A percentile compares a stretch with the other conserved stretches of the same genome.
phyloP scores from a whole-genome alignment of 106 monocot genomes.

The Allium cepa region DNA sequence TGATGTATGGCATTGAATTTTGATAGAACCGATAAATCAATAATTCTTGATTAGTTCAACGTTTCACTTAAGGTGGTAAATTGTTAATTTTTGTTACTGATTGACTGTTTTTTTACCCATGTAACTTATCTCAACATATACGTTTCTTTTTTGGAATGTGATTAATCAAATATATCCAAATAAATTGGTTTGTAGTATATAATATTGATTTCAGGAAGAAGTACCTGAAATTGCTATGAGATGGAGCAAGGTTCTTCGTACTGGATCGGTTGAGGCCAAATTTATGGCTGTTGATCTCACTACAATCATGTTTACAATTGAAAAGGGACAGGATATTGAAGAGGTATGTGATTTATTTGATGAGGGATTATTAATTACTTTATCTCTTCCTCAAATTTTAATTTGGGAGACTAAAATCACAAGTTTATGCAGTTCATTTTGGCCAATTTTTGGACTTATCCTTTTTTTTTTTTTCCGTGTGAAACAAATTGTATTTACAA shows the following conservation, averaged over 20 bases:
- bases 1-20: too few species aligned
- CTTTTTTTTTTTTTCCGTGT: too few species aligned
- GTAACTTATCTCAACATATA: background rate
- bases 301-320: conserved; percentile 89
- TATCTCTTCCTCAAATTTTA: background rate
- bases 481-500: too few species aligned
- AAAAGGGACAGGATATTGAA: conserved; percentile 64
- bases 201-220: conserved; percentile 55
- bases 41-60: too few species aligned
- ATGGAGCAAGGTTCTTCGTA: conserved; percentile 82
- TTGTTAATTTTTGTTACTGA: too few species aligned
- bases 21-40: too few species aligned
- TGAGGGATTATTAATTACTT: background rate
- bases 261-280: conserved; percentile 70
- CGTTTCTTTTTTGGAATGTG: background rate
- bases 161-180: background rate
- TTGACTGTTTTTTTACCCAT: background rate
- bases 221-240: conserved; percentile 52
- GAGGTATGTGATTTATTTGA: conserved; percentile 39
- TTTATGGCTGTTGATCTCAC: conserved; percentile 75
- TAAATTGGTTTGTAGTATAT: background rate
- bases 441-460: too few species aligned
- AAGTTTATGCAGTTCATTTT: too few species aligned
- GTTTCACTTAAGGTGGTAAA: too few species aligned
- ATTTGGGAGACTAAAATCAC: background rate